A percentile compares a stretch with the other conserved stretches of the same genome.
Evolutionary conservation across 176 grass and related monocot genomes (phyloP).

Genomic region (Carex littledalei): DNA sequence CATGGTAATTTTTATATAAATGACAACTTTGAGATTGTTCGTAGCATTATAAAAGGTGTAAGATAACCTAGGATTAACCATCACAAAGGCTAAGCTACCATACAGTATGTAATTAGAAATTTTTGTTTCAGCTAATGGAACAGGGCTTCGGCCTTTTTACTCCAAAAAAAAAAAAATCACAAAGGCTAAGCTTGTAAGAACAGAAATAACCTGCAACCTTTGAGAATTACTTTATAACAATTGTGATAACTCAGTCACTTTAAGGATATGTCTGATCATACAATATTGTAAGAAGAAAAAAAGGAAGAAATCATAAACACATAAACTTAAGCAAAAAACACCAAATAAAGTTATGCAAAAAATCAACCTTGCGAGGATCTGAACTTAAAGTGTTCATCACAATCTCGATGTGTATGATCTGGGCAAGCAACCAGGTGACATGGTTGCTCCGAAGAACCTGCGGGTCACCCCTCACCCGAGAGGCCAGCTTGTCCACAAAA

Average conservation of each 20-base stretch:
- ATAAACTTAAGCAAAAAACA: conserved; percentile 18
- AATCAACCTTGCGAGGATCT: conserved; percentile 68
- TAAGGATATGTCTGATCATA: conserved; percentile 11
- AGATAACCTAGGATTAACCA: neutral
- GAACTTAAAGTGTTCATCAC: conserved; percentile 82
- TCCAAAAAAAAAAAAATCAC: neutral
- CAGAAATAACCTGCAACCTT: neutral
- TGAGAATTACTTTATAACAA: neutral
- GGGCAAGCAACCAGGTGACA: conserved; percentile 91
- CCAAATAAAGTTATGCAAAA: neutral
- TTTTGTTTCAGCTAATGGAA: too few species aligned
- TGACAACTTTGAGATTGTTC: neutral
- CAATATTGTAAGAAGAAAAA: neutral
- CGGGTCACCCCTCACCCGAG: conserved; percentile 62
- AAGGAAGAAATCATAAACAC: neutral
- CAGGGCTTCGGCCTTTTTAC: too few species aligned
- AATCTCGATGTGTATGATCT: conserved; percentile 93
- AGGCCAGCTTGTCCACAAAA: conserved; percentile 90
- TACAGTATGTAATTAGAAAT: too few species aligned
- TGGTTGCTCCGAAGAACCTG: conserved; percentile 92
- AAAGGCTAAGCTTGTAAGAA: conserved; percentile 23
- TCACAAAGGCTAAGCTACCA: neutral
- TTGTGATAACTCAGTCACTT: conserved; percentile 7
- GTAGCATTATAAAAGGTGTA: conserved; percentile 10
- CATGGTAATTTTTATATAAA: neutral